phyloP scores from a whole-genome alignment of 805 yeast genomes.

The Lipomyces sp. region DNA sequence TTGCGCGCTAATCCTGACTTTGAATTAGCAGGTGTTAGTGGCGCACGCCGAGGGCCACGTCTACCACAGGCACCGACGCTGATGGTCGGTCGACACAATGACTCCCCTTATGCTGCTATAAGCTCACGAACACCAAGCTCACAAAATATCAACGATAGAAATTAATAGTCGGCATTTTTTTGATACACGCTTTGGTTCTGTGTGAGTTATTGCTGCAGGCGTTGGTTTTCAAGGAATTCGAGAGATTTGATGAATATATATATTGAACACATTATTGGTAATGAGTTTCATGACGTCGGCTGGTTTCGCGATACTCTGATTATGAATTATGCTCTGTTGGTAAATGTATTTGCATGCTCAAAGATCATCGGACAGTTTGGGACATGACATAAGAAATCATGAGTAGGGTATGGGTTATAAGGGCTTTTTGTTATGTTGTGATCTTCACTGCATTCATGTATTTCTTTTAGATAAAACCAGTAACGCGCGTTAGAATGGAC shows the following conservation, averaged over 20 bases:
- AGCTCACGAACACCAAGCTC: background rate
- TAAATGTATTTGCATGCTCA: background rate
- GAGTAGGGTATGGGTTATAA: no score
- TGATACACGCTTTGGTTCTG: background rate
- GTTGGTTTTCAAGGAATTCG: background rate
- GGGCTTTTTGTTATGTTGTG: no score
- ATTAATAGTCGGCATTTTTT: background rate
- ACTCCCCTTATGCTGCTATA: conserved; percentile 27
- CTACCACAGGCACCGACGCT: conserved; percentile 23
- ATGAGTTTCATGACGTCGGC: background rate
- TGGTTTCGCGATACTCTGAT: background rate
- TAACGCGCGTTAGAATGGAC: conserved; percentile 14
- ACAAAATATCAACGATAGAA: background rate
- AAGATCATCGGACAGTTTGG: no score
- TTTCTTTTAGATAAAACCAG: background rate
- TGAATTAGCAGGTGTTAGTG: conserved; percentile 34
- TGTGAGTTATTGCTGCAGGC: background rate
- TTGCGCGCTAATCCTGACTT: conserved; percentile 59
- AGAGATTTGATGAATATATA: background rate
- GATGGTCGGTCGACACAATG: conserved; percentile 18
- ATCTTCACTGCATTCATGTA: no score
- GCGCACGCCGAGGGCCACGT: conserved; percentile 13
- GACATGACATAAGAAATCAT: no score
- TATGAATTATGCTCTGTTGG: background rate
- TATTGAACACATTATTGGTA: background rate